Evolutionary conservation across 306 rosid genomes (phyloP), one percentile per base, ranked within the genome.

Genomic region (Gillenia trifoliata): DNA sequence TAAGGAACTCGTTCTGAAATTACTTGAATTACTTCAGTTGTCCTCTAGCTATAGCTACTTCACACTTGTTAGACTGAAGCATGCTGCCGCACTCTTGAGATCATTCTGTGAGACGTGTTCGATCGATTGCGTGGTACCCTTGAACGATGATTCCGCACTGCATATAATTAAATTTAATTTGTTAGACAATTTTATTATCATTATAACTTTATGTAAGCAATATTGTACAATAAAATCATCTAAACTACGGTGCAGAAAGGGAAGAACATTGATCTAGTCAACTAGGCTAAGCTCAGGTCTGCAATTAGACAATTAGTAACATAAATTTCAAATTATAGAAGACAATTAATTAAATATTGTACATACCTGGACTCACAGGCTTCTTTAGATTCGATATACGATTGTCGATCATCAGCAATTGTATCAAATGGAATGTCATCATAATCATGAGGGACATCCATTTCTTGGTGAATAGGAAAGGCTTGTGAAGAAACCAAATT

Each of bases 71-170:
- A 85, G 36, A 43, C 78, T 77, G 76, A 85, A 69, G 36, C 75
- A 81, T 11, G 84, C 80, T 17, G 86, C 86, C 15, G 84, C 86
- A 41, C 69, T 82, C 79, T 76, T 82, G 55, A 85, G 78, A 9
- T 79, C 84, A 9, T 28, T 79, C 11, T 69, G 15, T 0, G 78
- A 73, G 26, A 76, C 41, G 60, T 68, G 66, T 28, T 85, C 83
- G 33, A 77, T 50, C 1, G 62, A 29, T 11, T 70, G 74, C 31
- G 49, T 70, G 22, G 43, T 62, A 1, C 60, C 83, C 59, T 52
- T 47, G 30, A 82, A 70, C 1, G 84, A 28, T 3, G 83, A 79
- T 43, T 79, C 86, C 23, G 78, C 80, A 23, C 89, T 82, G 84
- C 60, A 78, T 16, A 66, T 25, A 36, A 25, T 23, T 28, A 15